A percentile compares a stretch with the other conserved stretches of the same genome.
These are phyloP conservation scores for Puccinia coronata DNA, from an alignment of 1,284 basidiomycete species.

Conservation along the genomic window DNA sequence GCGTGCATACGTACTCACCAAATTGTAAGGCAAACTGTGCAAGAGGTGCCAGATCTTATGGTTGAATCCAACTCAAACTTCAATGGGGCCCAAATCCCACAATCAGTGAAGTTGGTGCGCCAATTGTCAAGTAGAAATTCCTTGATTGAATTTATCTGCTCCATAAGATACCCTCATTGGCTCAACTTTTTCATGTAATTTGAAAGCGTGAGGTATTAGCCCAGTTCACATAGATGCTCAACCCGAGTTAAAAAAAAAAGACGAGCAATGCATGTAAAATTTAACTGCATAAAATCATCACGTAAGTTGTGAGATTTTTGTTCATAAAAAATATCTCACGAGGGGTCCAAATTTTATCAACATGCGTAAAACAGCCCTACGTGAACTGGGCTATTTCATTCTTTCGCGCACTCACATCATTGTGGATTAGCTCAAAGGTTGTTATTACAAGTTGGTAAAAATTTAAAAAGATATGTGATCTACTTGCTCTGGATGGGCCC, in stretches of 20 bases:
- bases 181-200: constrained; percentile 92
- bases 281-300: too few species aligned
- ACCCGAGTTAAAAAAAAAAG: too few species aligned
- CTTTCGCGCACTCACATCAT: constrained; percentile 80
- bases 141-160: constrained; percentile 86
- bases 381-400: too few species aligned
- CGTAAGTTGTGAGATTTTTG: too few species aligned
- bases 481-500: constrained; percentile 21
- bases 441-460: not conserved
- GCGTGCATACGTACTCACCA: too few species aligned
- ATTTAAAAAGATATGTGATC: not conserved
- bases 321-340: too few species aligned
- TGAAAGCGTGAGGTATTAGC: constrained; percentile 93
- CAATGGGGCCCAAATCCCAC: constrained; percentile 92
- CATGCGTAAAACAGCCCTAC: too few species aligned
- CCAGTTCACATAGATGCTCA: too few species aligned
- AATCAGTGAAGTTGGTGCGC: constrained; percentile 94
- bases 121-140: constrained; percentile 88
- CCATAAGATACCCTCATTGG: constrained; percentile 82
- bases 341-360: too few species aligned
- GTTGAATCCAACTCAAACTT: constrained; percentile 95
- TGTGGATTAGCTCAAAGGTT: not conserved
- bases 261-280: too few species aligned
- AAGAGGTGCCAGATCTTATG: constrained; percentile 91
- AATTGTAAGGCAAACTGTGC: constrained; percentile 91